Conservation (phyloP, 2,329 filamentous ascomycete species). For the Pyrenophora graminea region DNA sequence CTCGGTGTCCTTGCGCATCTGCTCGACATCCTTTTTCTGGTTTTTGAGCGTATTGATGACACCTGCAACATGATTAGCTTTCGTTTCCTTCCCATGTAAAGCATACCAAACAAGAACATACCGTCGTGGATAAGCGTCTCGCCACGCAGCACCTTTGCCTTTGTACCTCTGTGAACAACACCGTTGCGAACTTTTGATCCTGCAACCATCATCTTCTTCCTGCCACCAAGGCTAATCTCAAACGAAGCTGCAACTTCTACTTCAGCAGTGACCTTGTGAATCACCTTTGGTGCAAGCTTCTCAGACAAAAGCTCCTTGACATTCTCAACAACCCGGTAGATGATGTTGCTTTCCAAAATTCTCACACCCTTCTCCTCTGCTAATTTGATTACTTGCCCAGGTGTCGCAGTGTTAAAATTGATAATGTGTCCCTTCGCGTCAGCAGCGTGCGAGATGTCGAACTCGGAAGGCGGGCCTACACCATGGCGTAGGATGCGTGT, state of each 20-base stretch:
- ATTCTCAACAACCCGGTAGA: conserved; percentile 78
- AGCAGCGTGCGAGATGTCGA: conserved; percentile 85
- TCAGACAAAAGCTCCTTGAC: conserved; percentile 70
- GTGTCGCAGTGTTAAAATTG: conserved; percentile 79
- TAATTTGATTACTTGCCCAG: conserved; percentile 67
- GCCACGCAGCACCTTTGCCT: conserved; percentile 72
- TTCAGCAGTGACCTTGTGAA: conserved; percentile 77
- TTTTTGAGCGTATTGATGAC: conserved; percentile 82
- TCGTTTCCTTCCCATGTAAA: neutral
- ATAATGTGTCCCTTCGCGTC: conserved; percentile 76
- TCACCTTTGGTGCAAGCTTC: conserved; percentile 68
- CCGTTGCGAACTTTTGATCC: conserved; percentile 89
- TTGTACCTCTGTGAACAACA: conserved; percentile 63
- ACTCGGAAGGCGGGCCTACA: conserved; percentile 80
- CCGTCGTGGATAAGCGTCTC: conserved; percentile 79
- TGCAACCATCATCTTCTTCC: conserved; percentile 74
- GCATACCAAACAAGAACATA: conserved; percentile 53
- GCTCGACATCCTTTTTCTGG: conserved; percentile 85
- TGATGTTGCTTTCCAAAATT: conserved; percentile 84
- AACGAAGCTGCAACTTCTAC: conserved; percentile 85
- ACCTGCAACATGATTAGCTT: conserved; percentile 57
- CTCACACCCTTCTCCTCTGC: conserved; percentile 73
- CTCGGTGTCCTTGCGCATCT: conserved; percentile 91
- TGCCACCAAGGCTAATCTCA: conserved; percentile 76
- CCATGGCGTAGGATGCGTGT: conserved; percentile 76